Conservation (phyloP, 148 eudicot genomes). For the Rhododendron henanense region DNA sequence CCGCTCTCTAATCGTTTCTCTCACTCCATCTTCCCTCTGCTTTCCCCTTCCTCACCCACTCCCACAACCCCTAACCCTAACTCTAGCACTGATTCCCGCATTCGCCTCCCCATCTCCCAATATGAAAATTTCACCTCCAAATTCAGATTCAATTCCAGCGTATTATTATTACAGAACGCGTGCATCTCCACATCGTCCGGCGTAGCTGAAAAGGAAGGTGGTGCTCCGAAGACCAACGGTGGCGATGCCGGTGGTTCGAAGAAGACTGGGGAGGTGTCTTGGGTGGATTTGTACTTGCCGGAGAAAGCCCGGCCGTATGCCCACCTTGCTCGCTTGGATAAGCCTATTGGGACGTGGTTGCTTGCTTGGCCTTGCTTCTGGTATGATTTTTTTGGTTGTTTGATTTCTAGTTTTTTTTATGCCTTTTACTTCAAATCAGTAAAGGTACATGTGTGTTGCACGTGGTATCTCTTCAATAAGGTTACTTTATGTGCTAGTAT, state of each 20-base stretch:
- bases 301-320: slow-evolving; percentile 57
- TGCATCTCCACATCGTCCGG: slow-evolving; percentile 33
- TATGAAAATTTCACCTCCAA: neutral
- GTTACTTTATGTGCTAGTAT: neutral
- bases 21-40: slow-evolving; percentile 1
- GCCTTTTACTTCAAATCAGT: neutral
- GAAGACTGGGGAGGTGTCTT: slow-evolving; percentile 28
- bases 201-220: slow-evolving; percentile 6
- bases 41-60: neutral
- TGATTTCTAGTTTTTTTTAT: neutral
- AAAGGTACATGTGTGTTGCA: neutral
- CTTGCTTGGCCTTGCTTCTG: slow-evolving; percentile 97
- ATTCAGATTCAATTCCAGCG: slow-evolving; percentile 1
- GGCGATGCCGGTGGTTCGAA: slow-evolving; percentile 6
- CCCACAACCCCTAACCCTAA: neutral
- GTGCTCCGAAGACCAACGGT: slow-evolving; percentile 8
- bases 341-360: slow-evolving; percentile 89
- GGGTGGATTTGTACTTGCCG: slow-evolving; percentile 80
- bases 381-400: slow-evolving; percentile 28
- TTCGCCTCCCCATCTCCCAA: neutral
- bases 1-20: neutral
- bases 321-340: slow-evolving; percentile 71
- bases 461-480: neutral
- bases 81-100: slow-evolving; percentile 1
- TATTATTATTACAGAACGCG: slow-evolving; percentile 14